Percentiles rank a stretch among this genome's conserved stretches.
These are phyloP conservation scores for Aspergillus neoniger DNA, from an alignment of 2,329 filamentous ascomycete species.

Conservation along the genomic window DNA sequence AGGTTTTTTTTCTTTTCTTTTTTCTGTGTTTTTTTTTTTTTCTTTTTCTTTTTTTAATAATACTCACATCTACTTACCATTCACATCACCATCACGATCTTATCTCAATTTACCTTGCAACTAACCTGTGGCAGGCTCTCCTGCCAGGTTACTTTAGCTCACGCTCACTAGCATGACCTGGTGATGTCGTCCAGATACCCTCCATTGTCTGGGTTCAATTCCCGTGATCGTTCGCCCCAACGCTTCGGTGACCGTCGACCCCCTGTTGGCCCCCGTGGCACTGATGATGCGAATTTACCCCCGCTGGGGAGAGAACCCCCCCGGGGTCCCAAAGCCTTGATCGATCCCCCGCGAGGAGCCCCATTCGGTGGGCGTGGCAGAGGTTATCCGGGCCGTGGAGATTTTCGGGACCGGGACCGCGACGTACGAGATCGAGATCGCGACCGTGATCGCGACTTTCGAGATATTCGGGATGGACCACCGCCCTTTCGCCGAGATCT, in stretches of 20 bases:
- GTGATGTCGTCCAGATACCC: conserved; percentile 62
- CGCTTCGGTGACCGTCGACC: conserved; percentile 72
- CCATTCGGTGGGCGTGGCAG: conserved; percentile 45
- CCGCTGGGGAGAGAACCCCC: conserved; percentile 69
- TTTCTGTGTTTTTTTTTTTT: conserved; percentile 30
- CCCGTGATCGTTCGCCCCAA: conserved; percentile 69
- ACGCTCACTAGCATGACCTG: conserved; percentile 39
- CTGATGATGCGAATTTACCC: conserved; percentile 63
- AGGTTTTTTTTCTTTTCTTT: not conserved
- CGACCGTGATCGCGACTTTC: conserved; percentile 45
- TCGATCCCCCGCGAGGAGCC: conserved; percentile 65
- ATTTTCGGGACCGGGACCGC: conserved; percentile 55
- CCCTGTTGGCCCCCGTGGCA: conserved; percentile 48
- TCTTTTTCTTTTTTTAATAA: conserved; percentile 43
- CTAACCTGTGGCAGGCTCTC: conserved; percentile 40
- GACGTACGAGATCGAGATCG: conserved; percentile 60
- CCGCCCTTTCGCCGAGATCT: conserved; percentile 43
- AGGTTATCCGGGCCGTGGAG: conserved; percentile 42
- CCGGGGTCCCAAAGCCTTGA: conserved; percentile 76
- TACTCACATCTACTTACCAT: not conserved
- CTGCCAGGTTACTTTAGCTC: conserved; percentile 23
- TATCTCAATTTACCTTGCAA: conserved; percentile 32
- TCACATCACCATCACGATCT: too few relatives aligned
- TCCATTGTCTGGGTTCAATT: conserved; percentile 62
- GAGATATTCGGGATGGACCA: conserved; percentile 44